Evolutionary conservation across 257 asterid species (phyloP).

Genomic region (Coffea eugenioides): DNA sequence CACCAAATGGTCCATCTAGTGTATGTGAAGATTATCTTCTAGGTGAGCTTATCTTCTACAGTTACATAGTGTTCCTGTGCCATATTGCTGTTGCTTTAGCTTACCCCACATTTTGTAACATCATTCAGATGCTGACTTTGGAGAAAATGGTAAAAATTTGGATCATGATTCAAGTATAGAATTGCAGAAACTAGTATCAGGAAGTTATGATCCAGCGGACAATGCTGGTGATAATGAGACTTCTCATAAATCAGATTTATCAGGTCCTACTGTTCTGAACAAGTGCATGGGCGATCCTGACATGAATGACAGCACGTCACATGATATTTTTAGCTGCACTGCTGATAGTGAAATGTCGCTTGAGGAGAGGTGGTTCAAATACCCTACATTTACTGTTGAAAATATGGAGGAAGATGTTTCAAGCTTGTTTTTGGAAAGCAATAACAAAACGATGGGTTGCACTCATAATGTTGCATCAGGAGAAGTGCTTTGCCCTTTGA

Average conservation of each 20-base stretch:
- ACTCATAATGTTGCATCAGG: constrained; percentile 30
- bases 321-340: constrained; percentile 34
- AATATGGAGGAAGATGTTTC: constrained; percentile 57
- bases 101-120: neutral
- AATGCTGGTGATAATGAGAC: constrained; percentile 31
- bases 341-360: constrained; percentile 33
- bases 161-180: constrained; percentile 59
- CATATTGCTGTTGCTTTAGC: neutral
- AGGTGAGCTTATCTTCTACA: constrained; percentile 38
- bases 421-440: constrained; percentile 47
- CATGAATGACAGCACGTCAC: constrained; percentile 32
- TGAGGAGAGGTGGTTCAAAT: constrained; percentile 44
- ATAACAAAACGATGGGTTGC: constrained; percentile 32
- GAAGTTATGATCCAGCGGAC: constrained; percentile 39
- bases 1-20: constrained; percentile 59
- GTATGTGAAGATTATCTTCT: constrained; percentile 78
- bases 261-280: constrained; percentile 40
- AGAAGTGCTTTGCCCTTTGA: constrained; percentile 31
- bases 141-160: constrained; percentile 60
- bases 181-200: constrained; percentile 52
- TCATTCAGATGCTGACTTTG: constrained; percentile 66
- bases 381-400: constrained; percentile 41
- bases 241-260: constrained; percentile 54
- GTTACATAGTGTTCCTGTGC: neutral
- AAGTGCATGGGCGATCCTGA: constrained; percentile 39